Conservation (phyloP, 2,329 filamentous ascomycete species). For the Lasiodiplodia hormozganensis region DNA sequence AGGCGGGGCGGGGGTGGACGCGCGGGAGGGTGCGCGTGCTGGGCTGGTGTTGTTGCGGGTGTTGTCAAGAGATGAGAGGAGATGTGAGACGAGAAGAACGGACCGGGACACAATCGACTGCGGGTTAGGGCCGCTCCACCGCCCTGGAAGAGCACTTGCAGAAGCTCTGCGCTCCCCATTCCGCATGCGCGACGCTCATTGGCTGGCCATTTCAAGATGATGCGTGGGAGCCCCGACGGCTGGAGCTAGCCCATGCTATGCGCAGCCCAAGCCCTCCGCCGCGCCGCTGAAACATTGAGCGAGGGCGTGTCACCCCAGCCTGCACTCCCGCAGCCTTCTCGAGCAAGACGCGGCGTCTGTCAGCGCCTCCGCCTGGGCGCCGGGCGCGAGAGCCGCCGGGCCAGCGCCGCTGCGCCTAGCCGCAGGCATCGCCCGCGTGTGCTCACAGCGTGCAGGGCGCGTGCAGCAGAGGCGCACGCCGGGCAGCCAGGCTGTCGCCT, state of each 20-base stretch:
- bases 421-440: conserved; percentile 4
- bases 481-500: conserved; percentile 11
- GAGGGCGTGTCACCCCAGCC: conserved; percentile 24
- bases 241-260: conserved; percentile 26
- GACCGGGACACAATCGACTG: conserved; percentile 24
- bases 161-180: conserved; percentile 23
- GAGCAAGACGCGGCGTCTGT: conserved; percentile 9
- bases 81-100: conserved; percentile 26
- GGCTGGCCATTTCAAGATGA: conserved; percentile 34
- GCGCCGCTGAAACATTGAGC: conserved; percentile 26
- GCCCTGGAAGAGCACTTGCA: conserved; percentile 26
- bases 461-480: neutral
- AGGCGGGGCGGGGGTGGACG: conserved; percentile 10
- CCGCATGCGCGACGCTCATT: conserved; percentile 32
- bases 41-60: conserved; percentile 25
- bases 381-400: conserved; percentile 13
- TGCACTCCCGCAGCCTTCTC: conserved; percentile 16
- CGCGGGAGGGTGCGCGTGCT: conserved; percentile 17
- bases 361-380: conserved; percentile 5
- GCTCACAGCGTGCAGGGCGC: neutral
- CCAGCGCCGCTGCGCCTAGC: neutral
- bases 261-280: conserved; percentile 24
- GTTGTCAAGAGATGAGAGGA: conserved; percentile 24
- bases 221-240: conserved; percentile 22
- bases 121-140: conserved; percentile 27